phyloP scores from a whole-genome alignment of 352 stramenopile genomes.

The Paralagenidium karlingii region DNA sequence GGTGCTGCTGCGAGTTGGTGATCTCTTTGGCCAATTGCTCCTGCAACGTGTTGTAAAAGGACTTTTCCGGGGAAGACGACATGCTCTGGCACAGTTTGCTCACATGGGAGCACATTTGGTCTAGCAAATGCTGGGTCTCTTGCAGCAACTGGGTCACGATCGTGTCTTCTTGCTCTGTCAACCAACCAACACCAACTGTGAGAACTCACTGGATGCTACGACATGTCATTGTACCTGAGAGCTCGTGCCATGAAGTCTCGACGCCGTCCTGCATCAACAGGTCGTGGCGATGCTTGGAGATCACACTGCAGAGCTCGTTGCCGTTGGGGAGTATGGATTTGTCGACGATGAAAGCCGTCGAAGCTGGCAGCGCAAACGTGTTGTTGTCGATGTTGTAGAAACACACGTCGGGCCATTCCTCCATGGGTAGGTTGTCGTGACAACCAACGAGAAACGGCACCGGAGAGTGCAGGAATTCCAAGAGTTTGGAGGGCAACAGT shows the following conservation, averaged over 20 bases:
- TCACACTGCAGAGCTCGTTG: constrained; percentile 42
- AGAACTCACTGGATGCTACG: neutral
- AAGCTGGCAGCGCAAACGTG: constrained; percentile 23
- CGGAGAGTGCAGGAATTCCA: constrained; percentile 76
- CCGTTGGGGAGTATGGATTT: constrained; percentile 46
- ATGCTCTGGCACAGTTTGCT: constrained; percentile 1
- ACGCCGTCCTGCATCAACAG: constrained; percentile 36
- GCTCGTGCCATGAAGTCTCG: constrained; percentile 59
- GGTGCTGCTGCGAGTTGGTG: constrained; percentile 51
- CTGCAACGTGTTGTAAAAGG: constrained; percentile 64
- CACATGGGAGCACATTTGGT: constrained; percentile 60
- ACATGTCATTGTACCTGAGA: constrained; percentile 19
- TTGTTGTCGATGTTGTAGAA: constrained; percentile 74
- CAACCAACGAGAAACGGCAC: constrained; percentile 70
- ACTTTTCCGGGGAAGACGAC: constrained; percentile 18
- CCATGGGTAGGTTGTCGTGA: constrained; percentile 17
- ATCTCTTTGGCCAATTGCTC: constrained; percentile 59
- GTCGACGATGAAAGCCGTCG: constrained; percentile 25
- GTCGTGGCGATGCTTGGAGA: too few relatives aligned
- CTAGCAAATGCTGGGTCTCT: constrained; percentile 55
- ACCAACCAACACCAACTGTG: neutral
- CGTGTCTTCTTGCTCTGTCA: constrained; percentile 50
- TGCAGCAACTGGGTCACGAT: constrained; percentile 62
- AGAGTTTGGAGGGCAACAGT: constrained; percentile 41
- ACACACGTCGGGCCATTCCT: constrained; percentile 69